These are phyloP conservation scores for Xanthoceras sorbifolium DNA, from an alignment of 345 rosid species.

Conservation along the genomic window DNA sequence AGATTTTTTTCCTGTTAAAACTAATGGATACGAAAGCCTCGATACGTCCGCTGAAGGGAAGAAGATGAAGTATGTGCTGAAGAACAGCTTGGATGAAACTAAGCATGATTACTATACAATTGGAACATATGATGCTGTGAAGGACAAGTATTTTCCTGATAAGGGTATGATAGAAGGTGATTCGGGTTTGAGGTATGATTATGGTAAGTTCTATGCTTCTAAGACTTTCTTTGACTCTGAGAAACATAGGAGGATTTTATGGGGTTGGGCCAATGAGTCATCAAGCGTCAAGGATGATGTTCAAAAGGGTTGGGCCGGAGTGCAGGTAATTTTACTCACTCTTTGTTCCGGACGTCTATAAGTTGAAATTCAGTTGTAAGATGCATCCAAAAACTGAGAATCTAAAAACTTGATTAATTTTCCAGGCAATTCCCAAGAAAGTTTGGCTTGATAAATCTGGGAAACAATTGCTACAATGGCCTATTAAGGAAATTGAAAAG, in stretches of 20 bases:
- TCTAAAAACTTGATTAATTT: too few relatives aligned
- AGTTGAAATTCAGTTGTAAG: background rate
- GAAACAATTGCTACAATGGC: constrained; percentile 72
- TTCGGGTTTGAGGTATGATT: constrained; percentile 58
- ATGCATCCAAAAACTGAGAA: background rate
- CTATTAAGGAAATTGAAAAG: constrained; percentile 58
- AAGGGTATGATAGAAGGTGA: constrained; percentile 41
- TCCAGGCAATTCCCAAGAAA: constrained; percentile 69
- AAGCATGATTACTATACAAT: constrained; percentile 51
- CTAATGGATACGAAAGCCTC: constrained; percentile 24
- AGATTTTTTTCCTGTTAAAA: constrained; percentile 62
- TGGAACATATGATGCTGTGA: constrained; percentile 37
- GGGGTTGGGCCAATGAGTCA: constrained; percentile 80
- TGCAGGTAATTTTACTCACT: constrained; percentile 49
- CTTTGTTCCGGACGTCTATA: background rate
- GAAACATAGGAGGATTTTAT: constrained; percentile 50
- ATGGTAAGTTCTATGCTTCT: constrained; percentile 79
- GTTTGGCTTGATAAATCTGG: constrained; percentile 56
- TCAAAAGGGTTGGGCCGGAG: constrained; percentile 69
- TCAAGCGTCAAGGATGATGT: constrained; percentile 37
- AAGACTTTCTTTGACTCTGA: constrained; percentile 67
- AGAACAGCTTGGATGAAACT: constrained; percentile 53
- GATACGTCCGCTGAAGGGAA: constrained; percentile 27
- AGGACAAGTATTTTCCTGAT: constrained; percentile 53
- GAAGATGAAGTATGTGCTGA: constrained; percentile 51